Conservation (phyloP, 768 basidiomycete genomes). For the Boletus rubescentipes region DNA sequence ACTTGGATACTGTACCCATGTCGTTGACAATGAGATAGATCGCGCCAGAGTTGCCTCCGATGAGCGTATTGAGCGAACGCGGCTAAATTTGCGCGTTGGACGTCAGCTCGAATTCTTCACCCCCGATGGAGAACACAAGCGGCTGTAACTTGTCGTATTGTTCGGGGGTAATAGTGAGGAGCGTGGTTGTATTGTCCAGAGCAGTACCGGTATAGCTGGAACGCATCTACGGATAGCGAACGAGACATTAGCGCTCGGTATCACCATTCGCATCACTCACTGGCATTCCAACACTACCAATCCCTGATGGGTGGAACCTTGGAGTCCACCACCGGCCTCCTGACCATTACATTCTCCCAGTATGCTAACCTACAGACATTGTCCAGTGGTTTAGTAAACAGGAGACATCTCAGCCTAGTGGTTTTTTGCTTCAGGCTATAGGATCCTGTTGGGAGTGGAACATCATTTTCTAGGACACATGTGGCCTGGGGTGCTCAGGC, state of each 20-base stretch:
- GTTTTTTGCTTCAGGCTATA: too few species aligned
- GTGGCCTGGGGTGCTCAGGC: too few species aligned
- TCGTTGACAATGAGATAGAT: slow-evolving; percentile 31
- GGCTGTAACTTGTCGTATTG: slow-evolving; percentile 25
- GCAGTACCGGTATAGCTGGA: slow-evolving; percentile 20
- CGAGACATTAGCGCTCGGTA: too few species aligned
- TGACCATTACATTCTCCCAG: background rate
- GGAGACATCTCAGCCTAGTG: too few species aligned
- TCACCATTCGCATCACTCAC: too few species aligned
- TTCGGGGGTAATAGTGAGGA: slow-evolving; percentile 24
- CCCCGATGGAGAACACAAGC: slow-evolving; percentile 27
- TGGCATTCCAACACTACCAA: background rate
- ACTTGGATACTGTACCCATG: slow-evolving; percentile 9
- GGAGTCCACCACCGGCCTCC: background rate
- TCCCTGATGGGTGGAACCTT: background rate
- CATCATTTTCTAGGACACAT: too few species aligned
- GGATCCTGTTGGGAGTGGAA: too few species aligned
- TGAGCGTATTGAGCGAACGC: slow-evolving; percentile 23
- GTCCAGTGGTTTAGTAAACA: too few species aligned
- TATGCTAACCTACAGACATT: background rate
- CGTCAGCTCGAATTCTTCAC: background rate
- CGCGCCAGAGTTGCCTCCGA: slow-evolving; percentile 22
- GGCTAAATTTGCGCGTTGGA: slow-evolving; percentile 37
- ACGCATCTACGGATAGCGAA: too few species aligned
- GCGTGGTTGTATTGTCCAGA: too few species aligned